These are phyloP conservation scores for Rhodotorula paludigena DNA, from an alignment of 768 basidiomycete species.

Conservation along the genomic window DNA sequence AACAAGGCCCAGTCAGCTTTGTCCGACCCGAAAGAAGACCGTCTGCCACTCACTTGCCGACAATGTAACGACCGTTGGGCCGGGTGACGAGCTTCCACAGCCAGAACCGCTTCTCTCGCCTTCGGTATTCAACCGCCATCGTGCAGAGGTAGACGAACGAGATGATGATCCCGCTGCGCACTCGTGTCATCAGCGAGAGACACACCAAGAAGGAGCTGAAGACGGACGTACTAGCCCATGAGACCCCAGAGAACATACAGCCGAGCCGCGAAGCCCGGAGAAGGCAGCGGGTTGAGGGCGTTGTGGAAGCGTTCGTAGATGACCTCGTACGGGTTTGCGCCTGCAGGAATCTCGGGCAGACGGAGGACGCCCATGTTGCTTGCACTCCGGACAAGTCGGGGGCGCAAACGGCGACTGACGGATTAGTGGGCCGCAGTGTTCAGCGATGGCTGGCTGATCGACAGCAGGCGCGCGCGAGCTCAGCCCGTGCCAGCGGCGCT, in stretches of 20 bases:
- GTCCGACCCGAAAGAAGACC: fast-evolving
- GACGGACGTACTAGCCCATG: background rate
- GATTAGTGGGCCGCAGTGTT: no score
- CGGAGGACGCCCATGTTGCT: background rate
- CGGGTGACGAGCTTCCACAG: constrained; percentile 7
- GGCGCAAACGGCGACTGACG: no score
- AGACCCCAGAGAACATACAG: constrained; percentile 3
- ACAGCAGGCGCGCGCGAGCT: no score
- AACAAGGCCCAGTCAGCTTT: background rate
- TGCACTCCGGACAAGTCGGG: background rate
- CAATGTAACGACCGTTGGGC: constrained; percentile 4
- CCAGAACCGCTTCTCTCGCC: constrained; percentile 2
- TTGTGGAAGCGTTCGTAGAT: background rate
- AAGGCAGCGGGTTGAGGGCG: background rate
- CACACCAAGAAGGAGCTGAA: background rate
- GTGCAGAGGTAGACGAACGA: background rate
- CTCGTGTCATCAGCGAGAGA: no score
- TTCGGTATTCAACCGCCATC: background rate
- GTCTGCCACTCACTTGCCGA: background rate
- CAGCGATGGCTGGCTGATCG: no score
- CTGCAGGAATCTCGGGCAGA: background rate
- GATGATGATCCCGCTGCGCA: background rate
- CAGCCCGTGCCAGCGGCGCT: no score
- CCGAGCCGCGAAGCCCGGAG: background rate
- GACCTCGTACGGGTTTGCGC: background rate